phyloP scores from a whole-genome alignment of 805 yeast species.

The Schwanniomyces sp. region DNA sequence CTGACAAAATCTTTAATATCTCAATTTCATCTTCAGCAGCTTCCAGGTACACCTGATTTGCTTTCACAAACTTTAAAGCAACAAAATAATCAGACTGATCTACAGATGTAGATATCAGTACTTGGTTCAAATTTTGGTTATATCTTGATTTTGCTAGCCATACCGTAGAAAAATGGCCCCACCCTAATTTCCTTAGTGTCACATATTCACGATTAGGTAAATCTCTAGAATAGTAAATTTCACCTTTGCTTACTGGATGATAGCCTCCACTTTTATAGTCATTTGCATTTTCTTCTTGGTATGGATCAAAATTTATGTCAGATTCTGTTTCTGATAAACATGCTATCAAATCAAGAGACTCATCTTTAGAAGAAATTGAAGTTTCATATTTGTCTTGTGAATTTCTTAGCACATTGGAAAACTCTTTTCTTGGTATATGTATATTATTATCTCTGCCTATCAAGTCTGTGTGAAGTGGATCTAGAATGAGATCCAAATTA shows the following conservation, averaged over 20 bases:
- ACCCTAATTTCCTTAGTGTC: conserved; percentile 58
- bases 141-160: conserved; percentile 50
- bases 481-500: conserved; percentile 1
- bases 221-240: conserved; percentile 44
- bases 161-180: conserved; percentile 76
- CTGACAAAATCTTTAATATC: conserved; percentile 40
- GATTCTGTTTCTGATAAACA: conserved; percentile 24
- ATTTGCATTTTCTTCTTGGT: conserved; percentile 47
- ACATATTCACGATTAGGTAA: conserved; percentile 39
- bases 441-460: conserved; percentile 1
- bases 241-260: conserved; percentile 61
- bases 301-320: conserved; percentile 25
- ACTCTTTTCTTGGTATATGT: background rate
- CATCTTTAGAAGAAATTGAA: background rate
- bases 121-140: conserved; percentile 20
- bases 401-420: background rate
- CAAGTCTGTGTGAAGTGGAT: background rate
- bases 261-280: conserved; percentile 65
- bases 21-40: conserved; percentile 67
- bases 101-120: background rate
- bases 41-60: conserved; percentile 52
- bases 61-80: conserved; percentile 62
- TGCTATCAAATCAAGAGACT: conserved; percentile 11
- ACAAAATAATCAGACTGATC: conserved; percentile 42
- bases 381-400: background rate